phyloP scores from a whole-genome alignment of 1,284 basidiomycete species.

The Trichosporon coremiiforme region DNA sequence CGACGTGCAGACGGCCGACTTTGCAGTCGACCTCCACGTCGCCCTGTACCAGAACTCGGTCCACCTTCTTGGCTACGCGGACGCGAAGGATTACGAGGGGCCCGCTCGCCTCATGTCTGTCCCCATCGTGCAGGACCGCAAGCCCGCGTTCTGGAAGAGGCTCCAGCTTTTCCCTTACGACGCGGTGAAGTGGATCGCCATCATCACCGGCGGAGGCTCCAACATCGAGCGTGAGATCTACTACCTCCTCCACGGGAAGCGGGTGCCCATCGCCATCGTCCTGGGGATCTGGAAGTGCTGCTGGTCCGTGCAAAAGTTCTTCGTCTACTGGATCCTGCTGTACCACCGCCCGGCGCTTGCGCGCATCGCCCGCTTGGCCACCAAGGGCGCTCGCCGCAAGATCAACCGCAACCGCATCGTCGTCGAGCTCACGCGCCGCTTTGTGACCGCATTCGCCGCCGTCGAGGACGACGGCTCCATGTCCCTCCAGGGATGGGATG shows the following conservation, averaged over 20 bases:
- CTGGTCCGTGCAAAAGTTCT: constrained; percentile 19
- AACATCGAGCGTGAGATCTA: constrained; percentile 26
- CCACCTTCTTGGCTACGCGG: background rate
- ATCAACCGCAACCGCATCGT: constrained; percentile 19
- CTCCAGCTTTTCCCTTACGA: constrained; percentile 5
- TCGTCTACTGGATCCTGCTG: constrained; percentile 23
- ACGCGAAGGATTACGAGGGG: background rate
- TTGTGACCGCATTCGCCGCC: constrained; percentile 21
- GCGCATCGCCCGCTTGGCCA: constrained; percentile 16
- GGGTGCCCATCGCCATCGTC: background rate
- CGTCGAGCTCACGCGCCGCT: constrained; percentile 21
- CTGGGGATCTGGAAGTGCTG: constrained; percentile 22
- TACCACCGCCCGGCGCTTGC: constrained; percentile 21
- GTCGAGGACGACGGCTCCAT: background rate
- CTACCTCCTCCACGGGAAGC: constrained; percentile 20
- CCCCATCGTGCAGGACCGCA: background rate
- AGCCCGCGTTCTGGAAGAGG: background rate
- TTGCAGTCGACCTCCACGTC: constrained; percentile 9
- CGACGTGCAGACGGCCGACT: constrained; percentile 22
- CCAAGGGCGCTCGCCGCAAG: constrained; percentile 25
- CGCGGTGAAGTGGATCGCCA: constrained; percentile 27
- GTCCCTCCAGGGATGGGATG: constrained; percentile 8
- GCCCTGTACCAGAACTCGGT: constrained; percentile 15
- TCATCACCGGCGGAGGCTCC: constrained; percentile 21
- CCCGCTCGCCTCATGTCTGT: constrained; percentile 14